Percentiles rank a stretch among this genome's conserved stretches.
phyloP scores from a whole-genome alignment of 1,284 basidiomycete species.

The Malassezia japonica region DNA sequence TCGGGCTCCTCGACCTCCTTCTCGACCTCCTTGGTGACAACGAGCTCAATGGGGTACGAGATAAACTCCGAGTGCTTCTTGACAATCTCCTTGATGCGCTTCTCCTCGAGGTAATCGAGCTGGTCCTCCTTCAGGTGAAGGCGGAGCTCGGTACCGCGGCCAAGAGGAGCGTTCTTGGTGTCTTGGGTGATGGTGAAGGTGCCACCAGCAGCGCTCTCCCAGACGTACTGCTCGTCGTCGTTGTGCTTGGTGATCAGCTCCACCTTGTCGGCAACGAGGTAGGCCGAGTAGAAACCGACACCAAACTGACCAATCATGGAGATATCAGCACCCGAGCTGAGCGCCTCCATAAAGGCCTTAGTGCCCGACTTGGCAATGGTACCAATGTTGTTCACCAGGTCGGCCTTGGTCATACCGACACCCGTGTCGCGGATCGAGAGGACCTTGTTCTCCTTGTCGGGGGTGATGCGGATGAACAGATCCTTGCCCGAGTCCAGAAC shows the following conservation, averaged over 20 bases:
- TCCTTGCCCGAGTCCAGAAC: constrained; percentile 46
- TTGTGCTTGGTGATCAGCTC: constrained; percentile 99
- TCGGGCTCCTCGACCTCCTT: constrained; percentile 70
- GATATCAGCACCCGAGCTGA: constrained; percentile 71
- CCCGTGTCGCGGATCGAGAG: constrained; percentile 89
- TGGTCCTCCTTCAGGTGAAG: constrained; percentile 98
- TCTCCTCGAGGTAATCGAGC: constrained; percentile 97
- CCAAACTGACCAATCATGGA: constrained; percentile 67
- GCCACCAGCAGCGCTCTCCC: constrained; percentile 98
- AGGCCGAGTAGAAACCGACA: constrained; percentile 99
- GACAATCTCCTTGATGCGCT: constrained; percentile 97
- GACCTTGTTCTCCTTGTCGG: constrained; percentile 86
- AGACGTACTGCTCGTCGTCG: constrained; percentile 99
- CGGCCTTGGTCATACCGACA: constrained; percentile 62
- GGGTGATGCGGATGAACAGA: constrained; percentile 48
- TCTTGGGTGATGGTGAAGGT: constrained; percentile 98
- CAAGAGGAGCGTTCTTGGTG: constrained; percentile 75
- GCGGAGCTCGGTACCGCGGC: constrained; percentile 89
- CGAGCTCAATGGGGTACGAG: constrained; percentile 98
- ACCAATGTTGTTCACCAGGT: constrained; percentile 88
- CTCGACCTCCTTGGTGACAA: constrained; percentile 98
- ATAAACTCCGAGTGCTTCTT: constrained; percentile 99
- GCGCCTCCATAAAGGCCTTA: constrained; percentile 86
- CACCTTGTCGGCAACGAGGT: constrained; percentile 95
- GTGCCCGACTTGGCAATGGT: constrained; percentile 96